Evolutionary conservation across 2,329 filamentous ascomycete genomes (phyloP), one percentile per base, ranked within the genome.

Genomic region (Thielaviopsis populi): DNA sequence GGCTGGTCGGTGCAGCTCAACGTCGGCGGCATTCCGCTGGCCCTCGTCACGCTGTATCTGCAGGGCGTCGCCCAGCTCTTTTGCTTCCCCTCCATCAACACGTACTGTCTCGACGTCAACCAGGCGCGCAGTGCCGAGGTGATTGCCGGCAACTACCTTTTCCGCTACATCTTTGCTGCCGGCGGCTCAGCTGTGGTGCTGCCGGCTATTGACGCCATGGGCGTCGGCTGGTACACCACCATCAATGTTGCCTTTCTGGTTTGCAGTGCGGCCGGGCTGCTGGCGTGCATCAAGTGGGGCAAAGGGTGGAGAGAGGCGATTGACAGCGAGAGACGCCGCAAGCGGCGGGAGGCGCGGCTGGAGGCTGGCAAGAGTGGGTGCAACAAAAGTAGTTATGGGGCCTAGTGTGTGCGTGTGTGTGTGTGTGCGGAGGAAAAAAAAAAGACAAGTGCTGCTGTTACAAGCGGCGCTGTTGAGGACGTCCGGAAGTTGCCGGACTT

Each of bases 21-120:
- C 10, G 75, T 78, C 2, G 80, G 80, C 2, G 80, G 80, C 1
- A 77, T 83, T 53, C 75, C 79, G 0, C 70, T 87, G 3, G 87
- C 87, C 0, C 85, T 90, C 1, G 78, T 90, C 7, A 82, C 83
- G 69, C 85, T 91, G 78, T 91, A 91, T 70, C 66, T 87, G 2
- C 87, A 91, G 70, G 88, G 87, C 1, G 78, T 90, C 0, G 85
- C 83, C 0, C 86, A 91, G 72, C 75, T 91, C 5, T 88, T 89
- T 70, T 88, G 85, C 69, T 91, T 90, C 69, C 87, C 87, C 0
- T 83, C 81, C 59, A 72, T 91, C 67, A 91, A 91, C 71, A 88
- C 87, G 0, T 91, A 94, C 73, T 91, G 88, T 71, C 74, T 94
- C 48, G 88, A 94, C 71, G 88, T 92, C 13, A 89, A 91, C 84